Base-by-base conservation (phyloP, 768 basidiomycete genomes). In the Pulveroboletus sp. region DNA sequence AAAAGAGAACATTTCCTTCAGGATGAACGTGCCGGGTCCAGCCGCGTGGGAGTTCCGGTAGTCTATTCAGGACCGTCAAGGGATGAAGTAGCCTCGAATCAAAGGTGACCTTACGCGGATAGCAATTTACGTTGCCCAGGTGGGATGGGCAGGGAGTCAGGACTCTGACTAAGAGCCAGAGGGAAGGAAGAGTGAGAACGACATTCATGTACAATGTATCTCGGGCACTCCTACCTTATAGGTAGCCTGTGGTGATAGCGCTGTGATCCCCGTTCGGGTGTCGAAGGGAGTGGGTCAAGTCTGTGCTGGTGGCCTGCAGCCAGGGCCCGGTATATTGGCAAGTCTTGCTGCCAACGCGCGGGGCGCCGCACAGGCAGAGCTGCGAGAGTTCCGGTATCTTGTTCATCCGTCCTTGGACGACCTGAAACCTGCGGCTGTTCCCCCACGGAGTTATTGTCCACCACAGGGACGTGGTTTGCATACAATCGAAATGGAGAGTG, bases 1-100 rank as follows among this genome's bases (percentile, higher is more conserved):
- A 59, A 36, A 58, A 57, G 11, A 58, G 6, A 28, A 31, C 28
- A 9, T 28, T 37, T 10, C 56, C 57, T 50, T 59, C 56, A 1
- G 56, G 57, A 26, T 57, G 56, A 26, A 57, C 38, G 36, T 50
- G 38, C 11, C 53, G 38, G 3, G 13, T 54, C 60, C 48, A 59
- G 32, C 40, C 46, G 2, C 42, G 37, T 11, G 37, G 21, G 31
- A 39, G 39, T n/a, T 0, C 13, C 13, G 37, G 10, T 18, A 38
- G 18, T 6, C 37, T 38, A 18, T 38, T 38, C 5, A 38, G 37
- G 11, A 6, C 10, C 11, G 37, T 38, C 37, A 38, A 18, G 3
- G 7, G n/a, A 10, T 2, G 24, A 5, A 17, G 1, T 2, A 2
- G 11, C n/a, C 5, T 13, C 27, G 8, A 2, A 38, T 8, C 39